These are phyloP conservation scores for Fusarium dlaminii DNA, from an alignment of 2,329 filamentous ascomycete species.

Conservation along the genomic window DNA sequence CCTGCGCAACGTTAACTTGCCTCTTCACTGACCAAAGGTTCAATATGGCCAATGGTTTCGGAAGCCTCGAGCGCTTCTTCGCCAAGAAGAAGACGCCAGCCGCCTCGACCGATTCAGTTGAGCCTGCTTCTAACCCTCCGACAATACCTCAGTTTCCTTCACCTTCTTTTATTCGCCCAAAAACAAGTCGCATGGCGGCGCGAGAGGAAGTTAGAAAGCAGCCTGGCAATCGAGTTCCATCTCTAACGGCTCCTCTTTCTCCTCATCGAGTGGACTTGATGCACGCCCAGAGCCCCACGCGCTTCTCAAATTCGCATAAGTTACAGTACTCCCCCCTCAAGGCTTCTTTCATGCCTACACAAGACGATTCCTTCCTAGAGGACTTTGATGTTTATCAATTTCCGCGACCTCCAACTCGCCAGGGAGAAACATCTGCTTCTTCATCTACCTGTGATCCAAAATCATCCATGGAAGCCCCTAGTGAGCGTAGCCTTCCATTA, in stretches of 20 bases:
- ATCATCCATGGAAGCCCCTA: slow-evolving; percentile 35
- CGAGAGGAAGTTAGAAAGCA: slow-evolving; percentile 57
- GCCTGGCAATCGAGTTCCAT: slow-evolving; percentile 43
- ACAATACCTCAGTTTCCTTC: slow-evolving; percentile 57
- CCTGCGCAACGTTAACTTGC: slow-evolving; percentile 37
- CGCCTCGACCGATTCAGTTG: slow-evolving; percentile 37
- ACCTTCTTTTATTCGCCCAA: slow-evolving; percentile 66
- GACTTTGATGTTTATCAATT: slow-evolving; percentile 51
- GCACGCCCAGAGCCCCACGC: slow-evolving; percentile 15
- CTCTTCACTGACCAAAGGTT: slow-evolving; percentile 41
- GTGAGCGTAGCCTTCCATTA: slow-evolving; percentile 40
- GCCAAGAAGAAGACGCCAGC: slow-evolving; percentile 52
- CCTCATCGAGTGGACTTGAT: slow-evolving; percentile 27
- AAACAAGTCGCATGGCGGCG: slow-evolving; percentile 64
- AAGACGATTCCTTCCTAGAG: slow-evolving; percentile 39
- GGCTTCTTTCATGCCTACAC: slow-evolving; percentile 41
- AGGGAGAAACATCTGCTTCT: slow-evolving; percentile 38
- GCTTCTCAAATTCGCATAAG: slow-evolving; percentile 21
- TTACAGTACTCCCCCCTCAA: slow-evolving; percentile 35
- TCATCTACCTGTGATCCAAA: slow-evolving; percentile 36
- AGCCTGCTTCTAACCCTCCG: slow-evolving; percentile 31
- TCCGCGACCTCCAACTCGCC: slow-evolving; percentile 47
- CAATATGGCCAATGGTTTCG: slow-evolving; percentile 58
- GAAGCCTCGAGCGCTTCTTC: slow-evolving; percentile 63
- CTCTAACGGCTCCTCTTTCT: slow-evolving; percentile 34